Base-by-base conservation (phyloP, 2,329 filamentous ascomycete species). In the Neofusicoccum ribis region DNA sequence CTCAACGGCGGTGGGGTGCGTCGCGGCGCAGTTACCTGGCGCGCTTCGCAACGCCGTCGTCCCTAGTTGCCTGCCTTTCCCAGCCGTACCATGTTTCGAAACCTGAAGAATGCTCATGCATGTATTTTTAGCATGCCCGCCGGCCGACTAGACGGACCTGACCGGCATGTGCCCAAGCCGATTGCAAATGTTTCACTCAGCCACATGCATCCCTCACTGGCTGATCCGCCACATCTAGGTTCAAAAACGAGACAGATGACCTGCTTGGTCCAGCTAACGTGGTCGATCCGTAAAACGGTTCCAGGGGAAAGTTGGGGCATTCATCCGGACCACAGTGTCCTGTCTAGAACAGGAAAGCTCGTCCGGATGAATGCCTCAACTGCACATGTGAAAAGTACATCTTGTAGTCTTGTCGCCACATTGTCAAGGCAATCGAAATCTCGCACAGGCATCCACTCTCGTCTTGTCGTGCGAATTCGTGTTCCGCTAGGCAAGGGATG, bases 51-150 rank as follows among this genome's bases (percentile, higher is more conserved):
- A 31, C 56, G 31, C 56, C 56, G 43, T 39, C 15, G 27, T 43
- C 7, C n/a, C 37, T 60, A 47, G 56, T 23, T 37, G 41, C 56
- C 56, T 47, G 36, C 43, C 43, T 49, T 36, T 60, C 43, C n/a
- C 43, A 47, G 41, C 56, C 56, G 43, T 12, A 37, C 43, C 56
- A 15, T 37, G 43, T 60, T 60, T 60, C 56, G 17, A 49, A 47
- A 23, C 56, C 23, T 47, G 56, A 60, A 62, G 47, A 62, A 62
- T 62, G 44, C 46, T 51, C 43, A 14, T 20, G n/a, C 51, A 47
- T 60, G 47, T 62, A 60, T 60, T 60, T 60, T 60, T 60, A 60
- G 56, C 56, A 47, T 17, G 54, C 54, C 20, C 15, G 15, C 51
- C 37, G 36, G n/a, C 37, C 47, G 51, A 41, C 12, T 36, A 59